phyloP scores from a whole-genome alignment of 164 flowering plant genomes.

The Berberis vulgaris region DNA sequence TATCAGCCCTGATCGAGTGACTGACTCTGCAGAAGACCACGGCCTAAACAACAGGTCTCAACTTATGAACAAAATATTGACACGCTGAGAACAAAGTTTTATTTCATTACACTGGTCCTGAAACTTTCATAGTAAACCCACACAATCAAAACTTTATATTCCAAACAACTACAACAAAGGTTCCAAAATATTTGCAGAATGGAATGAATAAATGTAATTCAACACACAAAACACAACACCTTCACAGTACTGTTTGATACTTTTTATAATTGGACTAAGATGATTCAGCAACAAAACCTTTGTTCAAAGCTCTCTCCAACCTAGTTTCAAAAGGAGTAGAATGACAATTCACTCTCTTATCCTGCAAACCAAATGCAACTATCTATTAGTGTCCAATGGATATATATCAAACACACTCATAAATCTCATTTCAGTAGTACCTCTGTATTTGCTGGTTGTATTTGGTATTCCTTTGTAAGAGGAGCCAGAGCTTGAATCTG shows the following conservation, averaged over 20 bases:
- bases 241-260: neutral
- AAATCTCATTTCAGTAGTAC: conserved; percentile 32
- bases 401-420: neutral
- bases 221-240: conserved; percentile 10
- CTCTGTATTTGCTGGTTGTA: conserved; percentile 95
- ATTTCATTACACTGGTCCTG: no score
- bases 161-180: no score
- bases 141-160: no score
- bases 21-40: no score
- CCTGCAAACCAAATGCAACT: conserved; percentile 43
- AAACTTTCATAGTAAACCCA: no score
- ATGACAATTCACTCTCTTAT: conserved; percentile 85
- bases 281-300: conserved; percentile 29
- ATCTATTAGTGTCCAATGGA: conserved; percentile 7
- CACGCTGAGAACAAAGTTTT: no score
- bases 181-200: no score
- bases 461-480: conserved; percentile 82
- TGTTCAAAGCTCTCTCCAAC: conserved; percentile 75
- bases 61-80: no score
- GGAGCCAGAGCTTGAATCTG: conserved; percentile 39
- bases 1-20: no score
- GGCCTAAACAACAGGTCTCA: no score
- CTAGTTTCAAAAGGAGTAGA: conserved; percentile 89
- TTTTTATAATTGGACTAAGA: conserved; percentile 7
- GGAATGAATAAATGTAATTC: no score